Conservation (phyloP, 139 green algal genomes). For the Volvox reticuliferus region DNA sequence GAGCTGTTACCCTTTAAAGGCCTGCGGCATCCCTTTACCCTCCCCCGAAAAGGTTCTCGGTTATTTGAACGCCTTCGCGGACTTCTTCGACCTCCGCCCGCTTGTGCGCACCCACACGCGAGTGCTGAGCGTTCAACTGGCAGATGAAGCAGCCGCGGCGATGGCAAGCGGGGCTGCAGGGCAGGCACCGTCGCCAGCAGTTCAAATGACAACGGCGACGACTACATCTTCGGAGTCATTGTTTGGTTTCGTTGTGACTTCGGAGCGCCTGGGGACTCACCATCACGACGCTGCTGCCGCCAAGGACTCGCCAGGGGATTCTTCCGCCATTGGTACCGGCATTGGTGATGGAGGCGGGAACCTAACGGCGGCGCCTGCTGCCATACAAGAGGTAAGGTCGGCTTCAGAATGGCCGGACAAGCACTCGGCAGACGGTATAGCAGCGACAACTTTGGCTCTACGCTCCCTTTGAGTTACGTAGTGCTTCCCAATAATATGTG, state of each 20-base stretch:
- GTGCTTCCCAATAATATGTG: too few relatives aligned
- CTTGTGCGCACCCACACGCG: slow-evolving; percentile 58
- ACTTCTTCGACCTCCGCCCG: slow-evolving; percentile 54
- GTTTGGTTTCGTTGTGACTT: neutral
- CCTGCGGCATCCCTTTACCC: neutral
- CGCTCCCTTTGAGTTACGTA: too few relatives aligned
- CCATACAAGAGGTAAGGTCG: too few relatives aligned
- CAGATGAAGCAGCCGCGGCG: neutral
- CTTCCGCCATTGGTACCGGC: too few relatives aligned
- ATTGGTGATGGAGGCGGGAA: too few relatives aligned
- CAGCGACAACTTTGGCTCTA: too few relatives aligned
- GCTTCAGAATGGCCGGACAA: too few relatives aligned
- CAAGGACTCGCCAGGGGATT: too few relatives aligned
- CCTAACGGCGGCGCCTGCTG: too few relatives aligned
- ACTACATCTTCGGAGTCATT: neutral
- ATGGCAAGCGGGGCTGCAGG: neutral
- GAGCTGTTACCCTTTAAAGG: neutral
- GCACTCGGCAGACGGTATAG: too few relatives aligned
- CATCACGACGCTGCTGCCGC: too few relatives aligned
- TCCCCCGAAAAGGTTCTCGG: slow-evolving; percentile 52
- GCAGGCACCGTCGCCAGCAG: neutral
- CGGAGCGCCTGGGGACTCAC: neutral
- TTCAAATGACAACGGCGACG: too few relatives aligned
- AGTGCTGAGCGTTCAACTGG: slow-evolving; percentile 46
- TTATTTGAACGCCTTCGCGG: slow-evolving; percentile 75